A percentile compares a stretch with the other conserved stretches of the same genome.
phyloP scores from a whole-genome alignment of 257 asterid species.

The Ilex aquifolium region DNA sequence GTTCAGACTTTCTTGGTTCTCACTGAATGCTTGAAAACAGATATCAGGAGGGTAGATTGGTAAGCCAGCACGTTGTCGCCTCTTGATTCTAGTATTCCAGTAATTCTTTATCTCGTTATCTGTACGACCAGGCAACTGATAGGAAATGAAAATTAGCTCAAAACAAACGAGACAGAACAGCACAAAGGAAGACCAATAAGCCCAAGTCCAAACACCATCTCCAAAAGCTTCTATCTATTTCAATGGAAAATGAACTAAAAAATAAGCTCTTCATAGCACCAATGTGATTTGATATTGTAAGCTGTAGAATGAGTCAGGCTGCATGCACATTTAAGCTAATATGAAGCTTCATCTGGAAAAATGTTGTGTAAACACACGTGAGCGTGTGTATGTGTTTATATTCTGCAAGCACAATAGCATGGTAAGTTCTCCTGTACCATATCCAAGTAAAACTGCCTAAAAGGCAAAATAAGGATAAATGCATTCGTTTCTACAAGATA shows the following conservation, averaged over 20 bases:
- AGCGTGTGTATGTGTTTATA: too few species aligned
- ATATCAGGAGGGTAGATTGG: slow-evolving; percentile 70
- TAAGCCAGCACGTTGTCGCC: slow-evolving; percentile 72
- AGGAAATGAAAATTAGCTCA: slow-evolving; percentile 4
- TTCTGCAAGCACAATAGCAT: too few species aligned
- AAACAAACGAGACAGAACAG: background rate
- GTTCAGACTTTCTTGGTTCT: slow-evolving; percentile 39
- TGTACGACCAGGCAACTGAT: slow-evolving; percentile 89
- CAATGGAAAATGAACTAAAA: too few species aligned
- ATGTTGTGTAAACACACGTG: too few species aligned
- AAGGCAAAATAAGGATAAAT: too few species aligned
- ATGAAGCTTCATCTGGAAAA: too few species aligned
- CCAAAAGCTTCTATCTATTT: background rate
- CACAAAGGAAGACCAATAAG: background rate
- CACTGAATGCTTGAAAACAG: slow-evolving; percentile 34
- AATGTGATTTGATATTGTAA: background rate
- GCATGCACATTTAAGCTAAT: too few species aligned
- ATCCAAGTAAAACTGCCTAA: too few species aligned
- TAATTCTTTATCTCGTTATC: slow-evolving; percentile 87
- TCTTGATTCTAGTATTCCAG: slow-evolving; percentile 85
- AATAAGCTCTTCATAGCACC: background rate
- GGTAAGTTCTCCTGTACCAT: too few species aligned
- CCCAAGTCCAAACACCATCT: too few species aligned
- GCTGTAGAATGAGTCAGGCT: too few species aligned
- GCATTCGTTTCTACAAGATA: too few species aligned